Conservation (phyloP, 2,329 filamentous ascomycete species). For the Thielaviopsis musarum region DNA sequence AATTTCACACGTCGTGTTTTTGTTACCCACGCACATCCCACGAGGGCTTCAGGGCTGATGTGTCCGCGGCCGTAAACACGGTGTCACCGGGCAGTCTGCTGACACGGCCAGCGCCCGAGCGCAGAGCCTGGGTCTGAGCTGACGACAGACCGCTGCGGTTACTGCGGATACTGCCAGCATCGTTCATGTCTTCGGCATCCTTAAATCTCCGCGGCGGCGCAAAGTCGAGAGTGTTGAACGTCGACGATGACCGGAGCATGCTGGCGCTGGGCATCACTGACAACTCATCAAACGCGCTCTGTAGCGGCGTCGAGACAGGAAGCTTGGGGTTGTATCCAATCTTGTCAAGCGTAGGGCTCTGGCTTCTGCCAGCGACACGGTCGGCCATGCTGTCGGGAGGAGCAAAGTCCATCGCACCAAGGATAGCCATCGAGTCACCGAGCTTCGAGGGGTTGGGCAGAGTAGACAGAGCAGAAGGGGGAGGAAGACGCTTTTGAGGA, state of each 20-base stretch:
- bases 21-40: slow-evolving; percentile 35
- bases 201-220: slow-evolving; percentile 61
- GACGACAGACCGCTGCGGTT: slow-evolving; percentile 60
- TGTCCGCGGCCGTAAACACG: slow-evolving; percentile 58
- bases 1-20: too few species aligned
- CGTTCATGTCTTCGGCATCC: slow-evolving; percentile 41
- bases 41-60: slow-evolving; percentile 40
- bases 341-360: slow-evolving; percentile 46
- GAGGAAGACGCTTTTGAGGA: slow-evolving; percentile 29
- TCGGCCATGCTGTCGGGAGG: slow-evolving; percentile 55
- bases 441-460: slow-evolving; percentile 77
- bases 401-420: slow-evolving; percentile 65
- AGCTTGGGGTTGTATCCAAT: slow-evolving; percentile 60
- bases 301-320: slow-evolving; percentile 60
- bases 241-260: slow-evolving; percentile 56
- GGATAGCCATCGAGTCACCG: slow-evolving; percentile 55
- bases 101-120: slow-evolving; percentile 69
- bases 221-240: slow-evolving; percentile 68
- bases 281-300: slow-evolving; percentile 75
- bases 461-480: slow-evolving; percentile 55
- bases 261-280: slow-evolving; percentile 76
- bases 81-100: slow-evolving; percentile 68
- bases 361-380: slow-evolving; percentile 49
- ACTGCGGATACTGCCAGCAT: slow-evolving; percentile 47
- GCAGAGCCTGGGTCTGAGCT: slow-evolving; percentile 52